Conservation (phyloP, 2,329 filamentous ascomycete species). For the Colletotrichum sp. region DNA sequence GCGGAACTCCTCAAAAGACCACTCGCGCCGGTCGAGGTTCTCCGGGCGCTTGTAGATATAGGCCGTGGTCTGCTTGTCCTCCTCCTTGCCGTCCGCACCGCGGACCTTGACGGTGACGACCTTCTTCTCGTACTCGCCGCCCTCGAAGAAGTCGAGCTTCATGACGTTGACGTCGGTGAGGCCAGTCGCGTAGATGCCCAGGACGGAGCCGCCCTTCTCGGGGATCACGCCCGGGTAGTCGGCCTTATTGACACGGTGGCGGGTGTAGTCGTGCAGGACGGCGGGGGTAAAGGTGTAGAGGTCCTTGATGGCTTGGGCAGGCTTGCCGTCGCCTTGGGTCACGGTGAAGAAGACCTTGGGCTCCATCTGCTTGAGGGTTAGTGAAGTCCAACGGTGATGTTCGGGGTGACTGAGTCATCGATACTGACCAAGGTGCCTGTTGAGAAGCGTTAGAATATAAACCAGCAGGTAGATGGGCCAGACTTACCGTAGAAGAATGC, state of each 20-base stretch:
- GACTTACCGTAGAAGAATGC: constrained; percentile 64
- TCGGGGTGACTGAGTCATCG: background rate
- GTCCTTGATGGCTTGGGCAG: constrained; percentile 52
- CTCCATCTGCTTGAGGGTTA: constrained; percentile 65
- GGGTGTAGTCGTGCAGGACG: constrained; percentile 74
- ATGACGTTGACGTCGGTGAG: constrained; percentile 78
- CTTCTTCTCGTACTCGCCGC: constrained; percentile 70
- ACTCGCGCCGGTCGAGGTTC: constrained; percentile 74
- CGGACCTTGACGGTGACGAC: constrained; percentile 55
- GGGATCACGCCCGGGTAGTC: constrained; percentile 85
- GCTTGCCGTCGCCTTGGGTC: constrained; percentile 66
- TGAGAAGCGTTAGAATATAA: background rate
- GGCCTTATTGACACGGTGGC: constrained; percentile 68
- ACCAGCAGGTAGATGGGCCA: background rate
- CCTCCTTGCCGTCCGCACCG: constrained; percentile 35
- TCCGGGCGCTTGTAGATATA: constrained; percentile 66
- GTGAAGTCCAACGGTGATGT: constrained; percentile 17
- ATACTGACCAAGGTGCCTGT: constrained; percentile 39
- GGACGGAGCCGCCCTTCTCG: constrained; percentile 61
- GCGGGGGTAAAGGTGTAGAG: constrained; percentile 74
- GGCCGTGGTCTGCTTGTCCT: constrained; percentile 59
- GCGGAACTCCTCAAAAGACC: constrained; percentile 87
- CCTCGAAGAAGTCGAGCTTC: constrained; percentile 84
- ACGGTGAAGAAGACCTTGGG: constrained; percentile 85
- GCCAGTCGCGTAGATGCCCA: constrained; percentile 78